phyloP scores from a whole-genome alignment of 345 rosid genomes.

The Rhodomyrtus tomentosa region DNA sequence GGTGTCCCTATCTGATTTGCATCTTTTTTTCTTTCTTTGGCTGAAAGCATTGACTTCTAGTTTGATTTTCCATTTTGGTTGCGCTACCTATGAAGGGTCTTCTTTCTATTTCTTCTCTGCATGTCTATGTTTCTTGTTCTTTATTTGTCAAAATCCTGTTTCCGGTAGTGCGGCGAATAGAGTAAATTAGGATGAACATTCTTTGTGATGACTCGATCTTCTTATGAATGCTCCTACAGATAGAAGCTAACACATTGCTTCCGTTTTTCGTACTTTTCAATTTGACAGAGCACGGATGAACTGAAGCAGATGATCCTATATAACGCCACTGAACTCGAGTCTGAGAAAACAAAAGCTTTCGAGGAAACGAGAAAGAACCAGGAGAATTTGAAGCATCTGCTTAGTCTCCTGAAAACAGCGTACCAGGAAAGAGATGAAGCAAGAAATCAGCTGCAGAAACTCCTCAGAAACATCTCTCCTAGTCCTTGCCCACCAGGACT shows the following conservation, averaged over 20 bases:
- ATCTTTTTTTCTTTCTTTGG: background rate
- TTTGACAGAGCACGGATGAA: conserved; percentile 47
- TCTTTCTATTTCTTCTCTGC: background rate
- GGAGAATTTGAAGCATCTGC: conserved; percentile 36
- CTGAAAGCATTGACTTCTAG: background rate
- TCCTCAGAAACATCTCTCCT: conserved; percentile 7
- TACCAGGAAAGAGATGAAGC: conserved; percentile 83
- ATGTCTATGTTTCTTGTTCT: background rate
- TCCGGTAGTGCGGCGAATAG: background rate
- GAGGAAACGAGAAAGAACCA: conserved; percentile 43
- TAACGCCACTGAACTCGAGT: conserved; percentile 43
- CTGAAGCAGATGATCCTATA: conserved; percentile 57
- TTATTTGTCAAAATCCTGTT: background rate
- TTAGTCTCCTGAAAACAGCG: conserved; percentile 46
- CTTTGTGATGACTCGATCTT: background rate
- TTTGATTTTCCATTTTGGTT: background rate
- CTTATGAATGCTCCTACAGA: background rate
- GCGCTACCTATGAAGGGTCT: background rate
- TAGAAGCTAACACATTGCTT: background rate
- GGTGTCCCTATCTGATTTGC: background rate
- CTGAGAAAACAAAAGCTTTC: conserved; percentile 42
- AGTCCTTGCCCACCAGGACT: background rate
- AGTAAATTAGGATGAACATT: background rate
- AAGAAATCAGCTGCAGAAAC: conserved; percentile 41
- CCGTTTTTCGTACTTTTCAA: background rate